Evolutionary conservation across 2,329 filamentous ascomycete species (phyloP).

Genomic region (Didymella lethalis): DNA sequence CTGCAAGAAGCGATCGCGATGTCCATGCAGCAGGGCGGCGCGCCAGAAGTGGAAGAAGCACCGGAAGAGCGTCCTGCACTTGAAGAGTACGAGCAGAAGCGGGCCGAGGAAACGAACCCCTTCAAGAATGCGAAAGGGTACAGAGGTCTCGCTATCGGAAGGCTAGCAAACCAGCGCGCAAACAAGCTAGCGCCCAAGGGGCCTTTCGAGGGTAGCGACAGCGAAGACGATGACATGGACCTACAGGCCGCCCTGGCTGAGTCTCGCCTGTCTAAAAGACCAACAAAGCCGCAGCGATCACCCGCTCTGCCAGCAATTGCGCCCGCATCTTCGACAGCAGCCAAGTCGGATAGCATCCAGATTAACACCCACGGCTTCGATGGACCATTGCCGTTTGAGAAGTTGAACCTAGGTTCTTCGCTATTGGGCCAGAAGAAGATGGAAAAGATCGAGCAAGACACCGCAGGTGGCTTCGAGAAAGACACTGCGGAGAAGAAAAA

Average conservation of each 20-base stretch:
- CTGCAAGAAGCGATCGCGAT: conserved; percentile 83
- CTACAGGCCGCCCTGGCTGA: conserved; percentile 77
- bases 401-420: conserved; percentile 72
- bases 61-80: conserved; percentile 54
- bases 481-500: conserved; percentile 52
- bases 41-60: conserved; percentile 62
- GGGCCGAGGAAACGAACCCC: conserved; percentile 54
- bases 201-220: conserved; percentile 56
- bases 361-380: conserved; percentile 68
- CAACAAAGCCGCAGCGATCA: conserved; percentile 44
- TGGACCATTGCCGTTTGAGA: conserved; percentile 90
- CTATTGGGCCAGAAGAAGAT: conserved; percentile 61
- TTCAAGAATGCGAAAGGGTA: conserved; percentile 53
- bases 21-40: conserved; percentile 70
- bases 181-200: conserved; percentile 58
- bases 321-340: conserved; percentile 27
- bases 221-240: conserved; percentile 79
- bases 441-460: conserved; percentile 61
- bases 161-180: conserved; percentile 76
- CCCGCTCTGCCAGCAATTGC: conserved; percentile 31
- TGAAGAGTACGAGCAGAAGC: conserved; percentile 57
- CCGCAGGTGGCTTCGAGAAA: conserved; percentile 72
- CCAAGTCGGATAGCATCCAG: conserved; percentile 39
- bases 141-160: conserved; percentile 68
- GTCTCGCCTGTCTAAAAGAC: conserved; percentile 64